These are phyloP conservation scores for Dichotomocladium elegans DNA, from an alignment of 371 early-diverging fungal genomes.

Conservation along the genomic window DNA sequence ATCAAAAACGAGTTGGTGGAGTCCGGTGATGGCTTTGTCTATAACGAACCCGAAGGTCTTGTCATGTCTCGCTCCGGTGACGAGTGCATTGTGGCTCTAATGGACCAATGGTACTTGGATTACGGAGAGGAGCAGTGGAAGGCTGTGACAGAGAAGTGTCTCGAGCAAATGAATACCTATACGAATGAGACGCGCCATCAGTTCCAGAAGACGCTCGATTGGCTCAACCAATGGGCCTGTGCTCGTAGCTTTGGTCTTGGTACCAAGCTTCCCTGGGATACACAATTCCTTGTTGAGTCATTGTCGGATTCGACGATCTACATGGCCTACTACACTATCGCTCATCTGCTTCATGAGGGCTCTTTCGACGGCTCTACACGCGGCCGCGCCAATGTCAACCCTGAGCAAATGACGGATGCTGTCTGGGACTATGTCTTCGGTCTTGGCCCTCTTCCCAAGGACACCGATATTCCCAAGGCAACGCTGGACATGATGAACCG, in stretches of 20 bases:
- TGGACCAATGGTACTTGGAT: constrained; percentile 99
- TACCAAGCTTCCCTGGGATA: constrained; percentile 96
- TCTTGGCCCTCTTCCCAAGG: constrained; percentile 67
- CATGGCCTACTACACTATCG: constrained; percentile 99
- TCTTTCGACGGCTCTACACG: constrained; percentile 81
- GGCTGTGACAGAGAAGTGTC: constrained; percentile 71
- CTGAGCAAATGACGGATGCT: constrained; percentile 88
- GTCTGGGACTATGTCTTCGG: constrained; percentile 96
- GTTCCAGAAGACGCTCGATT: constrained; percentile 88
- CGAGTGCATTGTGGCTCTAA: constrained; percentile 97
- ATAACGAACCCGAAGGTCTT: constrained; percentile 95
- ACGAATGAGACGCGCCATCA: constrained; percentile 85
- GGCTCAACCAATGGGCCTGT: constrained; percentile 99
- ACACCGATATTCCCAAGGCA: constrained; percentile 54
- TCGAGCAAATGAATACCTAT: constrained; percentile 85
- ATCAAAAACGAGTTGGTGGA: constrained; percentile 77
- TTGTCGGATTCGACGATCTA: constrained; percentile 99
- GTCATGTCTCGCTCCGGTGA: constrained; percentile 98
- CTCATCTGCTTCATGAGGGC: constrained; percentile 91
- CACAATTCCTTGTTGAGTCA: constrained; percentile 96
- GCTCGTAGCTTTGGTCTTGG: constrained; percentile 98
- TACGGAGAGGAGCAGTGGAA: constrained; percentile 97
- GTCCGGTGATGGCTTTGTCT: constrained; percentile 75
- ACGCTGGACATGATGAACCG: constrained; percentile 72
- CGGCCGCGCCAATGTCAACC: constrained; percentile 80